A percentile compares a stretch with the other conserved stretches of the same genome.
These are phyloP conservation scores for Edaphochlamys debaryana DNA, from an alignment of 139 green algal species.

Conservation along the genomic window DNA sequence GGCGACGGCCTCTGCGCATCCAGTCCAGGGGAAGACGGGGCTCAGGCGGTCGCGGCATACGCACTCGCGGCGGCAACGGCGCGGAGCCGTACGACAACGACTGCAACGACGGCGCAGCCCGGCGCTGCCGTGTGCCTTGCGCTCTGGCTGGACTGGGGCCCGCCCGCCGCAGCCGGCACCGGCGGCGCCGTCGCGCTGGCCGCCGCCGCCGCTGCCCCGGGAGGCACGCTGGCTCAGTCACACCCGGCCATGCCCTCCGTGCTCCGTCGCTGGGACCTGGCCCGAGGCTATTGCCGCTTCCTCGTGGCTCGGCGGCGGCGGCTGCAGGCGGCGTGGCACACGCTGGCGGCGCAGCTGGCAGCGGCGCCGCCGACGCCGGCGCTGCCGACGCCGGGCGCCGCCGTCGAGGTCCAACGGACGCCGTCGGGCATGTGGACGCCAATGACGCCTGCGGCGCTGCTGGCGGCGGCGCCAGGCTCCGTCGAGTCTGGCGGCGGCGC, in stretches of 20 bases:
- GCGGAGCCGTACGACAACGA: too few relatives aligned
- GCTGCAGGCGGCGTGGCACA: neutral
- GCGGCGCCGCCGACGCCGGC: too few relatives aligned
- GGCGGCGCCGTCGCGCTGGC: neutral
- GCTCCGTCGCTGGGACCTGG: constrained; percentile 14
- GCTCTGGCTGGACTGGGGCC: constrained; percentile 21
- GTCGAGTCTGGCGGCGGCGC: neutral
- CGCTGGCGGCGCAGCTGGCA: neutral
- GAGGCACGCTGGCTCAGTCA: too few relatives aligned
- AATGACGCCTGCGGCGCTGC: neutral
- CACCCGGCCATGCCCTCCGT: too few relatives aligned
- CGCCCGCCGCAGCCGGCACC: neutral
- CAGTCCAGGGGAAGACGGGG: neutral
- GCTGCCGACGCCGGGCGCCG: too few relatives aligned
- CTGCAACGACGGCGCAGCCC: too few relatives aligned
- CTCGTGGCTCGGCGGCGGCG: neutral
- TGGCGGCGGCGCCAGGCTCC: neutral
- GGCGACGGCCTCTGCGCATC: neutral
- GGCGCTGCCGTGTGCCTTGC: constrained; percentile 1
- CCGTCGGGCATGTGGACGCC: too few relatives aligned
- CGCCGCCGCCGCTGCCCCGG: neutral
- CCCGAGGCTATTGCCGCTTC: constrained; percentile 29
- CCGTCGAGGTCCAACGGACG: too few relatives aligned
- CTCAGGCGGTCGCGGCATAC: constrained; percentile 17
- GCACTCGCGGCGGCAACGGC: neutral